Evolutionary conservation across 2,329 filamentous ascomycete genomes (phyloP).

Genomic region (Aspergillus udagawae): DNA sequence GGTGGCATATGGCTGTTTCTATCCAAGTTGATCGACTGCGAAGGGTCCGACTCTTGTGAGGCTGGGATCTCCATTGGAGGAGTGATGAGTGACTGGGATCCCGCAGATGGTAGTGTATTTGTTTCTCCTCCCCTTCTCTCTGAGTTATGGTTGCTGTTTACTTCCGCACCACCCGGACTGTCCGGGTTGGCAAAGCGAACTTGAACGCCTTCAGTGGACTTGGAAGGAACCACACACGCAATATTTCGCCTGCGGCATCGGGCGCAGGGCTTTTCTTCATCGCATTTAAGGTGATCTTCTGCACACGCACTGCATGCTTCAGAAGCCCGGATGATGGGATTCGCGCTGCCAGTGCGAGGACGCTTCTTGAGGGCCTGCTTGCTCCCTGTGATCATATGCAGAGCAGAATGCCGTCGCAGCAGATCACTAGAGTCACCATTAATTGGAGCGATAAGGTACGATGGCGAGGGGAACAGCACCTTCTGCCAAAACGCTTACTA

Average conservation of each 20-base stretch:
- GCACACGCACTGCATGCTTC: slow-evolving; percentile 28
- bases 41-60: too few relatives aligned
- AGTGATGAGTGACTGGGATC: too few relatives aligned
- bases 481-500: slow-evolving; percentile 27
- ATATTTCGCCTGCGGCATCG: slow-evolving; percentile 25
- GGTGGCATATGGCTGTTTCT: too few relatives aligned
- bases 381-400: neutral
- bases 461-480: slow-evolving; percentile 13
- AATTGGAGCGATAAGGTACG: too few relatives aligned
- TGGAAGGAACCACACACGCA: neutral
- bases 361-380: neutral
- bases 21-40: too few relatives aligned
- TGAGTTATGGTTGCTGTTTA: too few relatives aligned
- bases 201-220: too few relatives aligned
- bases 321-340: slow-evolving; percentile 14
- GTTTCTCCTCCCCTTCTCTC: too few relatives aligned
- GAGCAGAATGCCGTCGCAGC: neutral
- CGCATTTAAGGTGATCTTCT: slow-evolving; percentile 27
- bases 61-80: too few relatives aligned
- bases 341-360: slow-evolving; percentile 1
- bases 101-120: too few relatives aligned
- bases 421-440: slow-evolving; percentile 17
- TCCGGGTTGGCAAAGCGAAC: too few relatives aligned
- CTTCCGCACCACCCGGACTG: too few relatives aligned
- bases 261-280: slow-evolving; percentile 28